Conservation (phyloP, 2,329 filamentous ascomycete genomes). For the Epichloe gansuensis region DNA sequence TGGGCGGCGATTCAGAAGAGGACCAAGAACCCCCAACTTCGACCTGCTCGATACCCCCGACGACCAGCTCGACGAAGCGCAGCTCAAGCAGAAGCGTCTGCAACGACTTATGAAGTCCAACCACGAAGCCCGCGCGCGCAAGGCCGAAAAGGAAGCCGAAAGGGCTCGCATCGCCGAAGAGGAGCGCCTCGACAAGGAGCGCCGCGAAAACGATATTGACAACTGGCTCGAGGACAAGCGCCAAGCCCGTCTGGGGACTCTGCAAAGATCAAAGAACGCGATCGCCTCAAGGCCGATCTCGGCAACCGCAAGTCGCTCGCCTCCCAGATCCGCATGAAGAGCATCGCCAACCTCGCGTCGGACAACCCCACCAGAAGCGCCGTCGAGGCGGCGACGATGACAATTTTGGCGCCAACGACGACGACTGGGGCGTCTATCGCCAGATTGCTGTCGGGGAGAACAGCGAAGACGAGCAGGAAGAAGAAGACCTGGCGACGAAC, state of each 20-base stretch:
- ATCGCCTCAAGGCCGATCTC: conserved; percentile 84
- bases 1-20: conserved; percentile 70
- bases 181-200: conserved; percentile 71
- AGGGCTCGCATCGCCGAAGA: conserved; percentile 75
- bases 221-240: conserved; percentile 78
- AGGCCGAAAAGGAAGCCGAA: conserved; percentile 89
- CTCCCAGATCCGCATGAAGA: conserved; percentile 96
- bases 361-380: conserved; percentile 74
- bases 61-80: conserved; percentile 84
- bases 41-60: conserved; percentile 81
- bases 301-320: conserved; percentile 95
- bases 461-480: conserved; percentile 83
- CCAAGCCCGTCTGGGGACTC: conserved; percentile 52
- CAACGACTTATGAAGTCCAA: conserved; percentile 91
- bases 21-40: conserved; percentile 77
- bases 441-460: conserved; percentile 74
- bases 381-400: conserved; percentile 85
- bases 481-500: conserved; percentile 66
- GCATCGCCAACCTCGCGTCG: conserved; percentile 86
- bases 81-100: conserved; percentile 82
- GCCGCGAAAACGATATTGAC: conserved; percentile 72
- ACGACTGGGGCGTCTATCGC: conserved; percentile 95
- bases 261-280: conserved; percentile 84
- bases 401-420: conserved; percentile 91
- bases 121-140: conserved; percentile 86